Base-by-base conservation (phyloP, 768 basidiomycete genomes). In the Rhodotorula diobovata region DNA sequence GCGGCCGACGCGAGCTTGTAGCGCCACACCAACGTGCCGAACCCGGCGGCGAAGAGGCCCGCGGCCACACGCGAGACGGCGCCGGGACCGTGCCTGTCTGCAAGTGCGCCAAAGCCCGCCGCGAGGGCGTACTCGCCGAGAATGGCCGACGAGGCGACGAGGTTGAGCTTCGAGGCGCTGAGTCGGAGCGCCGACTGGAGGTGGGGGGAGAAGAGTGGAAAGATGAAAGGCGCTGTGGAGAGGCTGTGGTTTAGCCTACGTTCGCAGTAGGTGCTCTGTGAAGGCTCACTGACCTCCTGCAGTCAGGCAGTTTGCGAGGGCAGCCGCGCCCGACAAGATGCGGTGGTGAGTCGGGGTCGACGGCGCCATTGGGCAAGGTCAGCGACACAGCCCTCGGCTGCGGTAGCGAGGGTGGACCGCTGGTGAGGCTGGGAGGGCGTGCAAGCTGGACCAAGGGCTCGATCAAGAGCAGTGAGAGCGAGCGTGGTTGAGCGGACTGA, bases 71-170 rank as follows among this genome's bases (percentile, higher is more conserved):
- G 32, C 14, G 58, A 62, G 20, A 70, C 74, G 1, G 68, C 57
- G 6, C 74, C 70, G 0, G 74, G 74, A 23, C 74, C 74, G 3
- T 56, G 37, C 1, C 50, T 53, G 35, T 75, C 74, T 9, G 61
- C 61, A n/a, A 75, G 54, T 1, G 56, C 23, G 45, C 74, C 74
- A 45, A 65, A 72, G 30, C 10, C 20, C 9, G 67, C 63, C 1
- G 73, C 69, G 28, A 25, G 35, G 23, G 53, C 63, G 39, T 74
- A 74, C 46, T 74, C 67, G 32, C 58, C 72, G 28, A 65, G 70
- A 63, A 73, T 69, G 10, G 68, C 73, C 16, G 46, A 41, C 20
- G 55, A 39, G 4, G 73, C 69, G 50, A 74, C 37, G 15, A 65
- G 39, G 37, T 61, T 60, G 50, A 63, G 10, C n/a, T 67, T 68